Evolutionary conservation across 352 stramenopile species (phyloP).

Genomic region (Globisporangium cylindrosporum): DNA sequence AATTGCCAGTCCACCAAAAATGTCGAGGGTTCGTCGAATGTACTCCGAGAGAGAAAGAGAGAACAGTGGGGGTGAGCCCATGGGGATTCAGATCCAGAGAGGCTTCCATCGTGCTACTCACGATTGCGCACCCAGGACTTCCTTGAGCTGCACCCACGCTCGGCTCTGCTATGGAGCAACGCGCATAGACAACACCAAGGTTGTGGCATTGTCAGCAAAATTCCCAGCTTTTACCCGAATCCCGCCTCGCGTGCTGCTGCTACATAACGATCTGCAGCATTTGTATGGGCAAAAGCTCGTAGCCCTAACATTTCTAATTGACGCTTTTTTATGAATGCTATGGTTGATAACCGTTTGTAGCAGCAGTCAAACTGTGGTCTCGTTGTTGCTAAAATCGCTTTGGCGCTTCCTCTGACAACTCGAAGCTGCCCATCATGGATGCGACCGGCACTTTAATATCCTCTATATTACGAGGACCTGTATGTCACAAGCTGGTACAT

Average conservation of each 20-base stretch:
- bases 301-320: background rate
- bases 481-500: background rate
- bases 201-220: conserved; percentile 1
- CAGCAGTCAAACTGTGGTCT: background rate
- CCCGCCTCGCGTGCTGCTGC: background rate
- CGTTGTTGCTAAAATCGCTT: conserved; percentile 1
- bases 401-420: background rate
- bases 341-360: background rate
- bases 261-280: background rate
- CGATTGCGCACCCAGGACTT: background rate
- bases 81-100: too few species aligned
- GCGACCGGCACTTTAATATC: background rate
- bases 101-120: background rate
- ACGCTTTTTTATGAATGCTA: background rate
- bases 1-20: background rate
- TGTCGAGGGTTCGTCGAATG: background rate
- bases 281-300: background rate
- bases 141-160: background rate
- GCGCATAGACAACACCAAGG: background rate
- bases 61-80: background rate
- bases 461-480: background rate
- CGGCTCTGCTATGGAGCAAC: background rate
- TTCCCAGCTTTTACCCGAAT: background rate
- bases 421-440: conserved; percentile 4
- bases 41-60: background rate